Evolutionary conservation across 106 monocot species (phyloP).

Genomic region (Allium fistulosum): DNA sequence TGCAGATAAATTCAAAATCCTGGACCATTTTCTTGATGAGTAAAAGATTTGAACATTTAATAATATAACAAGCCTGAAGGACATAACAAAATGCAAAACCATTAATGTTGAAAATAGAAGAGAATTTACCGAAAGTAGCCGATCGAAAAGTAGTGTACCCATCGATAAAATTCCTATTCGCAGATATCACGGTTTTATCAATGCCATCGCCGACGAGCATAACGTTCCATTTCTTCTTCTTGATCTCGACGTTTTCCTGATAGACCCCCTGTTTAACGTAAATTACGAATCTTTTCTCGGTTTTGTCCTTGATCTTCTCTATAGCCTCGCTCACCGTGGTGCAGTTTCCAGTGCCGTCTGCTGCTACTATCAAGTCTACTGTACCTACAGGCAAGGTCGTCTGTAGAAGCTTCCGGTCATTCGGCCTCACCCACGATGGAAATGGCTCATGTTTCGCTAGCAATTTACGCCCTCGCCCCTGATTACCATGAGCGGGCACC

Average conservation of each 20-base stretch:
- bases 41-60: too few species aligned
- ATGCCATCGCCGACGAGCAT: conserved; percentile 79
- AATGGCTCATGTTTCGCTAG: background rate
- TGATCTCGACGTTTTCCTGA: conserved; percentile 69
- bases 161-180: conserved; percentile 47
- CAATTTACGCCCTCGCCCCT: too few species aligned
- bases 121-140: conserved; percentile 61
- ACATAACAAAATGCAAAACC: background rate
- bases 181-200: conserved; percentile 49
- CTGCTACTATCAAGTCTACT: conserved; percentile 61
- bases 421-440: conserved; percentile 42
- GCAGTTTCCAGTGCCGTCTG: conserved; percentile 77
- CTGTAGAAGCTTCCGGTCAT: conserved; percentile 47
- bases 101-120: background rate
- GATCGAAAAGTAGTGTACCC: conserved; percentile 71
- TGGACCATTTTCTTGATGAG: background rate
- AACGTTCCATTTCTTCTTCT: conserved; percentile 84
- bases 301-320: conserved; percentile 41
- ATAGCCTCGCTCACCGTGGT: conserved; percentile 59
- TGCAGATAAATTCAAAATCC: background rate
- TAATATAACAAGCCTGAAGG: too few species aligned
- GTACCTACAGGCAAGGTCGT: conserved; percentile 6
- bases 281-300: conserved; percentile 48
- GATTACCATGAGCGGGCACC: background rate
- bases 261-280: conserved; percentile 77